Base-by-base conservation (phyloP, 176 grass and related monocot species). In the Poa annua region DNA sequence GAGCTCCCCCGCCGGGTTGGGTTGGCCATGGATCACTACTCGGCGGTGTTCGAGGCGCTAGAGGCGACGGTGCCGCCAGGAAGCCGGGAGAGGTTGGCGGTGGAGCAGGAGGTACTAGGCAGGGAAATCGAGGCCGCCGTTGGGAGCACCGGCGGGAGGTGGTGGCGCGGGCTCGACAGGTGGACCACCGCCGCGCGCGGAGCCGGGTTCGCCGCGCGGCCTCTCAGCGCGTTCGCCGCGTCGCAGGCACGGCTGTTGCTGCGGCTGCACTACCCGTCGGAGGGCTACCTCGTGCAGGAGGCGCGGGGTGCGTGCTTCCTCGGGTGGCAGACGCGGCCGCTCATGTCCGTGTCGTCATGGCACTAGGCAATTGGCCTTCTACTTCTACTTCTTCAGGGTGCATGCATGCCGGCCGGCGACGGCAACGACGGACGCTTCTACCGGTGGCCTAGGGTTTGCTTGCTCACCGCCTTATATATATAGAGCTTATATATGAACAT, bases 341-440 rank as follows among this genome's bases (percentile, higher is more conserved):
- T 96, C 82, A 90, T 96, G 57, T 99, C 93, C n/a, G 93, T 99
- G n/a, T 99, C 96, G 53, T 87, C 96, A 21, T 99, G 96, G 96
- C 91, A 94, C 65, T 94, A 92, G 85, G 45, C 15, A 48, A 75
- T 47, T 49, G 76, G 29, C 44, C 75, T 73, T 39, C 39, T 33
- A 52, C 32, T 29, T 48, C 39, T 34, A 62, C 32, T 1, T 48
- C 39, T 34, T 52, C 32, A 21, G 11, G 19, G 65, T 44, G 74
- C 51, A 54, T 81, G 83, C 71, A 81, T 77, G 72, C 44, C 51
- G 53, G 72, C 44, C 51, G 53, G 76, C 38, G 29, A 64, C 69
- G 82, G 13, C 42, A 63, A n/a, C 54, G 36, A 3, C 36, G 35
- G 35, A 22, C 81, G 68, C 4, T 64, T 64, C 26, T 64, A 26